Conservation (phyloP, 345 rosid genomes). For the Salix koriyanagi region DNA sequence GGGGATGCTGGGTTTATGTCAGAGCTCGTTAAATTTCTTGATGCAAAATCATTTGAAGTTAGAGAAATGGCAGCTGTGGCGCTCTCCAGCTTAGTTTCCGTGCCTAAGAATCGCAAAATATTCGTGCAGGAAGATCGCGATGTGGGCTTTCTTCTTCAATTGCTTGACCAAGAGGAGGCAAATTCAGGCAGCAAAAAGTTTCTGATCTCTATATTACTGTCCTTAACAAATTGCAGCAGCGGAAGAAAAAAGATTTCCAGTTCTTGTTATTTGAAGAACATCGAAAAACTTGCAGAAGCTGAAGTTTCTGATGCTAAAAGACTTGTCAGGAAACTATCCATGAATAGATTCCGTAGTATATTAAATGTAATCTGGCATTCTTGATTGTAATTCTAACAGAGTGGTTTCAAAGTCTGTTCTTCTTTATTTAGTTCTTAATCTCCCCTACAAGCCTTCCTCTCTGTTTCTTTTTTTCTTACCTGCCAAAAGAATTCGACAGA, state of each 20-base stretch:
- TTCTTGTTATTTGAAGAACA: conserved; percentile 73
- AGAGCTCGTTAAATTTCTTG: conserved; percentile 66
- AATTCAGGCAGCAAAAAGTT: conserved; percentile 54
- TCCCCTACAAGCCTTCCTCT: background rate
- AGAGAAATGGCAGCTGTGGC: conserved; percentile 76
- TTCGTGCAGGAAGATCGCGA: conserved; percentile 68
- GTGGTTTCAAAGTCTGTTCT: conserved; percentile 7
- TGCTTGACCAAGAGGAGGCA: conserved; percentile 58
- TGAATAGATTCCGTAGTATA: conserved; percentile 59
- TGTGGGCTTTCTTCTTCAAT: conserved; percentile 52
- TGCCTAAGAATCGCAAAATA: conserved; percentile 62
- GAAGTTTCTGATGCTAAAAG: conserved; percentile 79
- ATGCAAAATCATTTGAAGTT: conserved; percentile 68
- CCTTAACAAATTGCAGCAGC: conserved; percentile 60
- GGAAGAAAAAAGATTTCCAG: conserved; percentile 72
- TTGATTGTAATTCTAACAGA: conserved; percentile 26
- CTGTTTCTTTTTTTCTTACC: background rate
- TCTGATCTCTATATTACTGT: conserved; percentile 61
- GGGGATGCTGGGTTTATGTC: conserved; percentile 82
- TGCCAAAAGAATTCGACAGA: background rate
- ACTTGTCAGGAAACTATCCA: conserved; percentile 72
- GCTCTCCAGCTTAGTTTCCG: conserved; percentile 48
- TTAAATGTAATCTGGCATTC: conserved; percentile 79
- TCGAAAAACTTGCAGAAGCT: conserved; percentile 80
- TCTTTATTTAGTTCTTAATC: background rate